phyloP scores from a whole-genome alignment of 2,329 filamentous ascomycete species.

The Microdochium nivale region DNA sequence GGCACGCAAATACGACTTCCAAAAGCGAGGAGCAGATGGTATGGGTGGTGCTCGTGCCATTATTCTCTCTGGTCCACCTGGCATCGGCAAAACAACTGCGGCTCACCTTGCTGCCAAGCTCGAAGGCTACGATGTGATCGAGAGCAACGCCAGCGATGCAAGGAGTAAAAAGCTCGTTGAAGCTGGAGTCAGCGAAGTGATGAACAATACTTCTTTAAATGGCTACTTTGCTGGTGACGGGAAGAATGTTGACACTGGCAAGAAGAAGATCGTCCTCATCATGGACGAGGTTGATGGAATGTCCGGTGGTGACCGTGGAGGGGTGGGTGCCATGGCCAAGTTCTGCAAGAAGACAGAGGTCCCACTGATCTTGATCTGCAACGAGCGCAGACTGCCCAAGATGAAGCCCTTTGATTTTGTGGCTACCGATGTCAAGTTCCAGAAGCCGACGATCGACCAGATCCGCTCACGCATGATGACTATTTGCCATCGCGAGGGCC shows the following conservation, averaged over 20 bases:
- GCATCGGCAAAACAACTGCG: slow-evolving; percentile 95
- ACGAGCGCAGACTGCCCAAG: slow-evolving; percentile 84
- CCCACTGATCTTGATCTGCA: slow-evolving; percentile 95
- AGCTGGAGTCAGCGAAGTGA: slow-evolving; percentile 74
- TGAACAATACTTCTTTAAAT: slow-evolving; percentile 86
- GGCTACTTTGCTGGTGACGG: slow-evolving; percentile 85
- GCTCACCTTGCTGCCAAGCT: slow-evolving; percentile 89
- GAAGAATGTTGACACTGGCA: slow-evolving; percentile 67
- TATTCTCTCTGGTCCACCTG: slow-evolving; percentile 89
- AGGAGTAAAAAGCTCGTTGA: slow-evolving; percentile 96
- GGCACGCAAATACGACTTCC: slow-evolving; percentile 71
- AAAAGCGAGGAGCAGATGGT: slow-evolving; percentile 74
- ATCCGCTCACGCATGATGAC: slow-evolving; percentile 90
- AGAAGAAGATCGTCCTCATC: slow-evolving; percentile 91
- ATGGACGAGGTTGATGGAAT: slow-evolving; percentile 99
- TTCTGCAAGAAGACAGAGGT: slow-evolving; percentile 93
- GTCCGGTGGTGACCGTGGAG: slow-evolving; percentile 93
- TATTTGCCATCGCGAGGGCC: slow-evolving; percentile 82
- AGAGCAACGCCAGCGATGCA: slow-evolving; percentile 92
- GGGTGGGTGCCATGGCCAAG: slow-evolving; percentile 87
- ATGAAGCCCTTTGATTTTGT: slow-evolving; percentile 96
- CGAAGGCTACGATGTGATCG: slow-evolving; percentile 87
- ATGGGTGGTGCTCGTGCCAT: slow-evolving; percentile 79
- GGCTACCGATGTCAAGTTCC: slow-evolving; percentile 78
- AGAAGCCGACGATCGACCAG: slow-evolving; percentile 81